Evolutionary conservation across 495 filamentous ascomycete species (phyloP).

Genomic region (Jackrogersella minutella): DNA sequence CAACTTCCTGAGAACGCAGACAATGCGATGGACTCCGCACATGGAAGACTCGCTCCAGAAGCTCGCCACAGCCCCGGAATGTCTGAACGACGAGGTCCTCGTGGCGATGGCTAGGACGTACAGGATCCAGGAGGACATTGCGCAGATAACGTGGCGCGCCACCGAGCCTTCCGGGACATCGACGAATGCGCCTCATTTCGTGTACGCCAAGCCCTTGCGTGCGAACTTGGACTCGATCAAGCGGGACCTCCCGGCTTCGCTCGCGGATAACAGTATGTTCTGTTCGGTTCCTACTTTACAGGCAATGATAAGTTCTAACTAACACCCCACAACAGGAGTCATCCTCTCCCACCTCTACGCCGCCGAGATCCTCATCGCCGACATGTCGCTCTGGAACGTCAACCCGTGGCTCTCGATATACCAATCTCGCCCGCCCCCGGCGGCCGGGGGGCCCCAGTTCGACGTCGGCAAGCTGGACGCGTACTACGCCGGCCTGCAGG

Average conservation of each 20-base stretch:
- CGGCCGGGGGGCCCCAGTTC: neutral
- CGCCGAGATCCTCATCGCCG: constrained; percentile 37
- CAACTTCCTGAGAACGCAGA: constrained; percentile 35
- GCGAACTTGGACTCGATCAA: constrained; percentile 31
- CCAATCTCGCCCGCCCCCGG: neutral
- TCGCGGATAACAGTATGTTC: constrained; percentile 37
- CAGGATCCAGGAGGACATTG: constrained; percentile 40
- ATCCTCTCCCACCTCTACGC: constrained; percentile 16
- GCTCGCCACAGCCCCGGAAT: constrained; percentile 33
- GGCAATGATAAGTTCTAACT: neutral
- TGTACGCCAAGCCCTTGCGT: constrained; percentile 34
- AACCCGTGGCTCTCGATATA: constrained; percentile 29
- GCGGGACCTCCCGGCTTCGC: constrained; percentile 24
- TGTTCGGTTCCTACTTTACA: too few relatives aligned
- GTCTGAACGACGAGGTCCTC: constrained; percentile 36
- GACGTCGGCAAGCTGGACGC: constrained; percentile 38
- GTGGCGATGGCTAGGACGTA: constrained; percentile 47
- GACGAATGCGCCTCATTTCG: constrained; percentile 19
- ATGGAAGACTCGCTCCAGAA: constrained; percentile 46
- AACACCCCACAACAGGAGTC: constrained; percentile 16
- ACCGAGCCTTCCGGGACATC: constrained; percentile 14
- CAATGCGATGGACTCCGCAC: constrained; percentile 46
- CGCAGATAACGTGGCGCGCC: constrained; percentile 27
- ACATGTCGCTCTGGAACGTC: constrained; percentile 38
- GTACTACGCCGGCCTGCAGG: constrained; percentile 32